These are phyloP conservation scores for Lyophyllum decastes DNA, from an alignment of 768 basidiomycete species.

Conservation along the genomic window DNA sequence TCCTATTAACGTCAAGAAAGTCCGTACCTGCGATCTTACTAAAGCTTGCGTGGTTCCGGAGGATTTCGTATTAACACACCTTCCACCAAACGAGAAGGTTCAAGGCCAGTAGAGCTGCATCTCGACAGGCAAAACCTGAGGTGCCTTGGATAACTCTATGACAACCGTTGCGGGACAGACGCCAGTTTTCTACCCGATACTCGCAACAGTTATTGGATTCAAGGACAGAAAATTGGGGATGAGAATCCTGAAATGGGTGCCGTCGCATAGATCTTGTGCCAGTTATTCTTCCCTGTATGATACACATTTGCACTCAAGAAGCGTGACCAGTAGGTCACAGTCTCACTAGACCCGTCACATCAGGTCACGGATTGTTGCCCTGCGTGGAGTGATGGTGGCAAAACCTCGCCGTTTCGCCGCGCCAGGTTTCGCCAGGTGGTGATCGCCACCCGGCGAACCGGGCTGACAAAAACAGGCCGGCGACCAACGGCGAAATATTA, in stretches of 20 bases:
- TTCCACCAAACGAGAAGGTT: constrained; percentile 31
- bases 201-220: constrained; percentile 52
- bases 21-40: background rate
- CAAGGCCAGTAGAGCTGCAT: constrained; percentile 33
- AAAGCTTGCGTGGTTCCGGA: background rate
- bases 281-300: no score
- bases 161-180: constrained; percentile 41
- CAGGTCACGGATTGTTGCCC: no score
- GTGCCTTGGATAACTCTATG: constrained; percentile 31
- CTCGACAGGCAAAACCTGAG: constrained; percentile 34
- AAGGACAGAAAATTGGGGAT: constrained; percentile 55
- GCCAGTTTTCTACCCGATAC: constrained; percentile 61
- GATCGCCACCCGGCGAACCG: no score
- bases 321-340: no score
- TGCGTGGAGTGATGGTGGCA: no score
- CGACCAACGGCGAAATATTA: no score
- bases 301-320: no score
- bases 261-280: no score
- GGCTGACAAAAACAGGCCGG: no score
- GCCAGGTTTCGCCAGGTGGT: no score
- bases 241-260: constrained; percentile 7
- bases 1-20: background rate
- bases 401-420: no score
- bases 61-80: constrained; percentile 16
- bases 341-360: no score